A percentile compares a stretch with the other conserved stretches of the same genome.
Evolutionary conservation across 148 eudicot genomes (phyloP).

Genomic region (Linanthus parryae): DNA sequence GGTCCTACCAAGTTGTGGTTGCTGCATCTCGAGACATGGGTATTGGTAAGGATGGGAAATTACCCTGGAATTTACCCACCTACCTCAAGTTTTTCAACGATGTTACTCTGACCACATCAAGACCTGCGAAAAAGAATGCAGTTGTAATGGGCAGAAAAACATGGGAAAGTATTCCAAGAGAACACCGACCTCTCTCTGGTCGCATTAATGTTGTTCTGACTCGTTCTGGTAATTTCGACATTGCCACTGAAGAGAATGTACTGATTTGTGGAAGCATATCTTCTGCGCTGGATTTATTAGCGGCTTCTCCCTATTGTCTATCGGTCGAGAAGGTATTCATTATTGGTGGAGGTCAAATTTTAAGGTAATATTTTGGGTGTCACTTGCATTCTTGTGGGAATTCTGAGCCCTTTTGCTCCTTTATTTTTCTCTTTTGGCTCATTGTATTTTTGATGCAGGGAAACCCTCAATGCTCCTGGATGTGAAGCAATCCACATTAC

Average conservation of each 20-base stretch:
- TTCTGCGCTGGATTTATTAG: constrained; percentile 62
- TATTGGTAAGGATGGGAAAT: constrained; percentile 84
- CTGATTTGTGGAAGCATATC: constrained; percentile 54
- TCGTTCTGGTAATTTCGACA: constrained; percentile 43
- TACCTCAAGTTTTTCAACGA: constrained; percentile 84
- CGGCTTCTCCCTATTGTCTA: constrained; percentile 42
- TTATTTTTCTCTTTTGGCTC: constrained; percentile 2
- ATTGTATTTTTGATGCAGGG: constrained; percentile 51
- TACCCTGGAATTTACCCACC: constrained; percentile 90
- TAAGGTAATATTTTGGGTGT: constrained; percentile 39
- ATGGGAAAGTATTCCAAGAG: constrained; percentile 84
- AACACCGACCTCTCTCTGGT: constrained; percentile 69
- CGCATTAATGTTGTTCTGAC: constrained; percentile 83
- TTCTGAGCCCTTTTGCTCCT: background rate
- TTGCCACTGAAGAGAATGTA: constrained; percentile 57
- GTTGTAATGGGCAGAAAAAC: constrained; percentile 98
- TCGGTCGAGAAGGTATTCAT: constrained; percentile 74
- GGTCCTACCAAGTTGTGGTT: constrained; percentile 85
- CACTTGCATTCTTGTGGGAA: background rate
- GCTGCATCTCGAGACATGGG: constrained; percentile 90
- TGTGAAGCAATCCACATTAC: constrained; percentile 91
- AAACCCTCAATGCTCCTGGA: constrained; percentile 72
- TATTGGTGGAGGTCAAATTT: constrained; percentile 85
- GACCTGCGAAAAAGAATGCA: constrained; percentile 74
- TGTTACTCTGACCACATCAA: constrained; percentile 54